Conservation (phyloP, 179 eudicot species). For the Gypsophila paniculata region DNA sequence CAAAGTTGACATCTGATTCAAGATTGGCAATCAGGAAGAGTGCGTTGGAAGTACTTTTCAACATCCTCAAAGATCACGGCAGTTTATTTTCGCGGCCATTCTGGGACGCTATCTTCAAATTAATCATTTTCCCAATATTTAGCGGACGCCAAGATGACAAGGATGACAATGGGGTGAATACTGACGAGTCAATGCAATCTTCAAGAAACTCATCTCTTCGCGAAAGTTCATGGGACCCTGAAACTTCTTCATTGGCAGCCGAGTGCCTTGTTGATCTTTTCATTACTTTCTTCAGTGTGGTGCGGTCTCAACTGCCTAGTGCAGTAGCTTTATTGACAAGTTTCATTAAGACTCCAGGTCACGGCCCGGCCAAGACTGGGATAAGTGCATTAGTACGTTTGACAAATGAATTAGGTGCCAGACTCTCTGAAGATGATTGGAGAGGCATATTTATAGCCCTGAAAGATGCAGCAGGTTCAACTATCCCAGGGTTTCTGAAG, state of each 20-base stretch:
- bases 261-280: slow-evolving; percentile 70
- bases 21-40: slow-evolving; percentile 85
- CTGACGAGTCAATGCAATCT: slow-evolving; percentile 34
- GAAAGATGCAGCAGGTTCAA: slow-evolving; percentile 61
- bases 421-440: slow-evolving; percentile 84
- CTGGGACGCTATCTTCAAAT: slow-evolving; percentile 62
- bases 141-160: slow-evolving; percentile 33
- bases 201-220: slow-evolving; percentile 31
- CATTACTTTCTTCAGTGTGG: slow-evolving; percentile 50
- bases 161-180: slow-evolving; percentile 32
- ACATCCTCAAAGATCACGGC: slow-evolving; percentile 97
- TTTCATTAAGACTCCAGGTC: slow-evolving; percentile 55
- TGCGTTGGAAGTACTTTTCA: slow-evolving; percentile 88
- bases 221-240: slow-evolving; percentile 66
- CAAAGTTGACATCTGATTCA: slow-evolving; percentile 82
- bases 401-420: slow-evolving; percentile 57
- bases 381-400: slow-evolving; percentile 70
- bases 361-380: slow-evolving; percentile 66
- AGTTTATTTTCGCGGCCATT: slow-evolving; percentile 72
- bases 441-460: slow-evolving; percentile 58
- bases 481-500: slow-evolving; percentile 57
- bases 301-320: slow-evolving; percentile 57
- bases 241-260: slow-evolving; percentile 62
- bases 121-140: slow-evolving; percentile 81
- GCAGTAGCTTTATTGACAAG: slow-evolving; percentile 58